These are phyloP conservation scores for Pyrrhoderma noxium DNA, from an alignment of 1,284 basidiomycete species.

Conservation along the genomic window DNA sequence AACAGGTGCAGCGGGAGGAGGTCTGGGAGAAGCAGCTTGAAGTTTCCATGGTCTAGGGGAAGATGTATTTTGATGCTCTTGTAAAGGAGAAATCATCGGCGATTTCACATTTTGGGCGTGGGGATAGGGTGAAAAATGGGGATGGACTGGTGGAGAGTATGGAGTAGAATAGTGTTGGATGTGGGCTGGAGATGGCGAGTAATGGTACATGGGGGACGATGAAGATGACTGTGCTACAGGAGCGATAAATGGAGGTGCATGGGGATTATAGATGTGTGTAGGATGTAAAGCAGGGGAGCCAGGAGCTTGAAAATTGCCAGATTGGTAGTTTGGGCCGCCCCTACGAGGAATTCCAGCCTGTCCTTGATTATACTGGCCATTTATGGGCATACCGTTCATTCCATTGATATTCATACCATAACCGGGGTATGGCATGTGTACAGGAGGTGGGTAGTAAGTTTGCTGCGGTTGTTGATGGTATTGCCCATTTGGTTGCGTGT, in stretches of 20 bases:
- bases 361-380: conserved; percentile 11
- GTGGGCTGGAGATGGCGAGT: conserved; percentile 7
- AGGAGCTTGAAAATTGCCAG: conserved; percentile 5
- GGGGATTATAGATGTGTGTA: conserved; percentile 8
- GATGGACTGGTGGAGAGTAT: conserved; percentile 7
- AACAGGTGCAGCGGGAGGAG: background rate
- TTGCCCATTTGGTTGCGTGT: conserved; percentile 1
- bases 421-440: conserved; percentile 5
- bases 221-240: background rate
- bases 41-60: background rate
- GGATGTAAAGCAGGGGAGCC: conserved; percentile 11
- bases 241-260: conserved; percentile 10
- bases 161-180: conserved; percentile 8
- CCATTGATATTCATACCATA: too few species aligned
- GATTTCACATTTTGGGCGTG: conserved; percentile 10
- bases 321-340: conserved; percentile 8
- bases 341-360: background rate
- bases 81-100: conserved; percentile 1
- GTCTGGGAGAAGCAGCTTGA: conserved; percentile 1
- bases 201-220: conserved; percentile 9
- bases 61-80: background rate
- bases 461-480: conserved; percentile 12
- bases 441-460: conserved; percentile 10
- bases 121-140: background rate
- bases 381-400: conserved; percentile 7